These are phyloP conservation scores for Orychophragmus violaceus DNA, from an alignment of 345 rosid species.

Conservation along the genomic window DNA sequence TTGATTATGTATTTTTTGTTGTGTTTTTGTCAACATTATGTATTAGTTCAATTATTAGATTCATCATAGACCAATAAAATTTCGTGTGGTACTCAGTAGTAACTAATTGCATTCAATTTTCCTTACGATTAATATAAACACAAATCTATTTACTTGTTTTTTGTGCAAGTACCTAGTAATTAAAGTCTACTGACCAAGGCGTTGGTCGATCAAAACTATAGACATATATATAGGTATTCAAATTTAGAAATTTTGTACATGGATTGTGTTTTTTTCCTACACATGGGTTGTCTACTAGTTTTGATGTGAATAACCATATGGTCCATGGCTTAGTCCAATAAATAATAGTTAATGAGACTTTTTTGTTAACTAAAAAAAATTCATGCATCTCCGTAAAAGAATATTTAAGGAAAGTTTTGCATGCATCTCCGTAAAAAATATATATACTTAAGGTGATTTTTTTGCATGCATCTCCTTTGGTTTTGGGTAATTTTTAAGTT, in stretches of 20 bases:
- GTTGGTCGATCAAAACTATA: neutral
- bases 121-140: neutral
- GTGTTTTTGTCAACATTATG: neutral
- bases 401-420: too few species aligned
- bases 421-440: too few species aligned
- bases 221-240: constrained; percentile 2
- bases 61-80: neutral
- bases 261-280: neutral
- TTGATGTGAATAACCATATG: neutral
- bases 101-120: neutral
- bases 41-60: neutral
- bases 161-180: neutral
- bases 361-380: too few species aligned
- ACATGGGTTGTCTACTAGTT: neutral
- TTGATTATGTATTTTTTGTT: neutral
- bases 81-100: neutral
- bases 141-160: neutral
- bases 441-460: too few species aligned
- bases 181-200: neutral
- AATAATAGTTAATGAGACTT: neutral
- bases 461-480: neutral
- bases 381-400: too few species aligned
- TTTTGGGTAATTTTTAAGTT: neutral
- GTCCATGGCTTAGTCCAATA: neutral
- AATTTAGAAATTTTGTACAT: neutral